A percentile compares a stretch with the other conserved stretches of the same genome.
Conservation (phyloP, 768 basidiomycete genomes). For the Hypsizygus marmoreus region DNA sequence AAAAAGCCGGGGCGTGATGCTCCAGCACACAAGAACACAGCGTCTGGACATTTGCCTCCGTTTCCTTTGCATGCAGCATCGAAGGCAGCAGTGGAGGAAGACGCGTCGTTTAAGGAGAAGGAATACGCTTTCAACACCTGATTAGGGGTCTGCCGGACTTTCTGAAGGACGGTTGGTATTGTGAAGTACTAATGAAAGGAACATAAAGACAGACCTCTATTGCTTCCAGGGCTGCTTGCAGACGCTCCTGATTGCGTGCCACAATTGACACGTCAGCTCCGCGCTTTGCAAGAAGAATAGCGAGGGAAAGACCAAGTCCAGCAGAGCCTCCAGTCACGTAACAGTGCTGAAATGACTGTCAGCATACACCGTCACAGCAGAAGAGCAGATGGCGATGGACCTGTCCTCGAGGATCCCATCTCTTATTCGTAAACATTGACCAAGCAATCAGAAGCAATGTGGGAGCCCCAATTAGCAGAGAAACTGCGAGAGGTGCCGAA, state of each 20-base stretch:
- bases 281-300: constrained; percentile 60
- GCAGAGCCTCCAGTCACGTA: constrained; percentile 86
- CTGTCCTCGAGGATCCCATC: constrained; percentile 47
- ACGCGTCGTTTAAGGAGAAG: constrained; percentile 56
- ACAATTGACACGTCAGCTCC: constrained; percentile 89
- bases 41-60: constrained; percentile 66
- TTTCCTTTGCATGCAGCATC: constrained; percentile 57
- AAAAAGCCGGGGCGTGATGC: constrained; percentile 70
- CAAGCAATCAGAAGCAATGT: constrained; percentile 9
- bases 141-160: constrained; percentile 49
- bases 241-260: constrained; percentile 67
- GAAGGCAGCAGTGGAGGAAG: constrained; percentile 61
- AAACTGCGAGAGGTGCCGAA: neutral
- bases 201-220: constrained; percentile 58
- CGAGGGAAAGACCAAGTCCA: constrained; percentile 82
- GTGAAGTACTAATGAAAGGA: constrained; percentile 45
- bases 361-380: neutral
- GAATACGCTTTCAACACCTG: constrained; percentile 72
- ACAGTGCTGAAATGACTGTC: constrained; percentile 57
- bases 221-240: constrained; percentile 61
- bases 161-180: constrained; percentile 34
- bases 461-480: constrained; percentile 2
- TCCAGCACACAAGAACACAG: constrained; percentile 82
- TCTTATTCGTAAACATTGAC: constrained; percentile 29
- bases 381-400: constrained; percentile 20